A percentile compares a stretch with the other conserved stretches of the same genome.
Evolutionary conservation across 768 basidiomycete species (phyloP).

Genomic region (Podaxis pistillaris): DNA sequence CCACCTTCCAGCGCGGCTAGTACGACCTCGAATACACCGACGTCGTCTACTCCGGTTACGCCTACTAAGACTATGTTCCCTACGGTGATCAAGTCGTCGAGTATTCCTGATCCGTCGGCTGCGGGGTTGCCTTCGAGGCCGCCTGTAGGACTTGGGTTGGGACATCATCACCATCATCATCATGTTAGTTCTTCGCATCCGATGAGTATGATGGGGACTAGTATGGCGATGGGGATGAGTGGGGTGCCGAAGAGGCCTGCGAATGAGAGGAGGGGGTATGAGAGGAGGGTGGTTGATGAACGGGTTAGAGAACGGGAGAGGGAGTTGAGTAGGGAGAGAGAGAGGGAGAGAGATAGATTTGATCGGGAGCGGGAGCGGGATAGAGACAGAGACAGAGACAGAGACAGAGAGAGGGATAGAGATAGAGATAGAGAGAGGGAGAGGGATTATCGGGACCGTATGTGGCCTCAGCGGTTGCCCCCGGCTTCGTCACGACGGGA

Average conservation of each 20-base stretch:
- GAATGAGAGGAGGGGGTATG: background rate
- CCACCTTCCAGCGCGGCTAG: background rate
- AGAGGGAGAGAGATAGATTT: background rate
- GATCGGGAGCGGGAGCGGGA: slow-evolving; percentile 1
- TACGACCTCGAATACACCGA: slow-evolving; percentile 3
- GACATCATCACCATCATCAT: background rate
- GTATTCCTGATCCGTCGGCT: background rate
- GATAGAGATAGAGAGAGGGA: background rate
- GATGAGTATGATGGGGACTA: slow-evolving; percentile 9
- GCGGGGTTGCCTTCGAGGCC: slow-evolving; percentile 3
- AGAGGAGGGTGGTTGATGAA: too few relatives aligned
- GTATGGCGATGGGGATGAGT: background rate
- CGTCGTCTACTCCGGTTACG: slow-evolving; percentile 1
- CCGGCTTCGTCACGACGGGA: background rate
- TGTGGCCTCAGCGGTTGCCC: background rate
- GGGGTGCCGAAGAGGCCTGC: background rate
- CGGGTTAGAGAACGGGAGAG: background rate
- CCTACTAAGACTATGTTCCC: background rate
- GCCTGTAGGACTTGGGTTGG: background rate
- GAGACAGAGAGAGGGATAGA: background rate
- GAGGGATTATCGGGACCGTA: background rate
- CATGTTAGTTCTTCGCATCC: background rate
- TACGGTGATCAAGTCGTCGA: background rate
- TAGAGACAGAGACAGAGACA: background rate
- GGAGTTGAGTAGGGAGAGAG: background rate